phyloP scores from a whole-genome alignment of 371 early-diverging fungal genomes.

The Blastocladiella emersonii region DNA sequence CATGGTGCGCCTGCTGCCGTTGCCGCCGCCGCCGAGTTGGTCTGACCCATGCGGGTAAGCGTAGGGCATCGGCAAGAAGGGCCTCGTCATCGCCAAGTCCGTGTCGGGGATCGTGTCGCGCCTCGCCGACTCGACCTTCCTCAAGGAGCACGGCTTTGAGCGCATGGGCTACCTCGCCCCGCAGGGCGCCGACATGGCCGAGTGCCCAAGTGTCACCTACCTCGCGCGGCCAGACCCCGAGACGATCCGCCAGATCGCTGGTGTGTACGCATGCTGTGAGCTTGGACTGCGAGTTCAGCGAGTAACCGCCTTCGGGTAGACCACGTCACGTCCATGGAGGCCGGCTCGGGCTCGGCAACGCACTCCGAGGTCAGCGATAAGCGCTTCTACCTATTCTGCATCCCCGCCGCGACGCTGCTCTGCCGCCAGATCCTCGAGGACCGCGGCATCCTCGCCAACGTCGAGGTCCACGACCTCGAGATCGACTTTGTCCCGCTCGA shows the following conservation, averaged over 20 bases:
- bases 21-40: no score
- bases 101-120: background rate
- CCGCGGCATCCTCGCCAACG: constrained; percentile 72
- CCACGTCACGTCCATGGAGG: background rate
- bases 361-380: constrained; percentile 8
- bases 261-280: background rate
- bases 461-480: constrained; percentile 68
- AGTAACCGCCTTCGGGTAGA: background rate
- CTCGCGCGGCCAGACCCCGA: background rate
- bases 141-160: constrained; percentile 1
- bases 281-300: background rate
- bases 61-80: background rate
- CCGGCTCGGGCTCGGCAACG: constrained; percentile 12
- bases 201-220: background rate
- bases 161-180: background rate
- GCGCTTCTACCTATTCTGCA: constrained; percentile 50
- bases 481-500: constrained; percentile 84
- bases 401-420: constrained; percentile 70
- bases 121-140: background rate
- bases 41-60: no score
- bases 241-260: background rate
- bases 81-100: background rate
- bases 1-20: no score
- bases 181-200: background rate
- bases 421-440: constrained; percentile 82